A percentile compares a stretch with the other conserved stretches of the same genome.
These are phyloP conservation scores for Pythium utonaiense DNA, from an alignment of 352 stramenopile species.

Conservation along the genomic window DNA sequence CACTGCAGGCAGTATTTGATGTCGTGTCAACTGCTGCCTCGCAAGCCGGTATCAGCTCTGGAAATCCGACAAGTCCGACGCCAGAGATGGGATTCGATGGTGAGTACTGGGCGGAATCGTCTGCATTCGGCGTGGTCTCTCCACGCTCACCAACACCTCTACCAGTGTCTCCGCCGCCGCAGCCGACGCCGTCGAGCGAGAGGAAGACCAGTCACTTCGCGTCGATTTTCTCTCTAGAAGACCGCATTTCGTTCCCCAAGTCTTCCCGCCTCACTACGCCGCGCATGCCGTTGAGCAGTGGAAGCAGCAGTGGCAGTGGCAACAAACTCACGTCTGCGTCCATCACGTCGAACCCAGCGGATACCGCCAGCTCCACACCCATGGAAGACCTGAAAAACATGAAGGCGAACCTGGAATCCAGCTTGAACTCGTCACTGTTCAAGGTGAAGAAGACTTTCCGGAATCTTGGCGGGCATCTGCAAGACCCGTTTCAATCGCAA, in stretches of 20 bases:
- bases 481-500: constrained; percentile 21
- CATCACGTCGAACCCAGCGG: constrained; percentile 1
- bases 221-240: constrained; percentile 60
- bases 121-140: constrained; percentile 18
- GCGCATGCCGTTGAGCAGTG: constrained; percentile 1
- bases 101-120: constrained; percentile 51
- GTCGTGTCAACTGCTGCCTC: constrained; percentile 38
- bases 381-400: constrained; percentile 76
- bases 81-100: constrained; percentile 42
- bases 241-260: constrained; percentile 54
- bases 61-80: constrained; percentile 12
- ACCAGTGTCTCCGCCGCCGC: constrained; percentile 11
- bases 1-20: constrained; percentile 66
- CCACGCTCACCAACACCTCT: constrained; percentile 11
- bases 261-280: constrained; percentile 39
- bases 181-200: constrained; percentile 9
- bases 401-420: constrained; percentile 70
- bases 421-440: constrained; percentile 61
- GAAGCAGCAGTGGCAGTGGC: neutral
- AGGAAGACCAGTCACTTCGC: constrained; percentile 32
- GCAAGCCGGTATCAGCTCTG: constrained; percentile 11
- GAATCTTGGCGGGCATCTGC: constrained; percentile 51
- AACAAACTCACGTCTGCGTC: neutral
- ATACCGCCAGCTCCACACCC: constrained; percentile 1
- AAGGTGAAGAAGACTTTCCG: constrained; percentile 75